Conservation (phyloP, 768 basidiomycete species). For the Phanerochaete carnosa region DNA sequence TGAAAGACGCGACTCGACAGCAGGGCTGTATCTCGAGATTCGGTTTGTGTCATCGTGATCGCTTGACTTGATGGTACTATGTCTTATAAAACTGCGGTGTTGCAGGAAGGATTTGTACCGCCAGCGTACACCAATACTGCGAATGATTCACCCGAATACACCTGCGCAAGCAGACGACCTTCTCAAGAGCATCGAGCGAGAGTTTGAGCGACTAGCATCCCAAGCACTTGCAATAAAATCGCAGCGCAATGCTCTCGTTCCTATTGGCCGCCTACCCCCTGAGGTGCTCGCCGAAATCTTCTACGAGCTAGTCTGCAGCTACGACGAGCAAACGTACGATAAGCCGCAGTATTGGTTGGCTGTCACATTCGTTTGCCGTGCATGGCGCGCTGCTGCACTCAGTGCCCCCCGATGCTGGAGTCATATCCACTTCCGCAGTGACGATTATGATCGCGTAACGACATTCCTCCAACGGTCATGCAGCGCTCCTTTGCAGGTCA, state of each 20-base stretch:
- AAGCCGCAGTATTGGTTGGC: not conserved
- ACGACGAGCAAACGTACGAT: not conserved
- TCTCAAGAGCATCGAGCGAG: not conserved
- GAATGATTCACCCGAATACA: too few relatives aligned
- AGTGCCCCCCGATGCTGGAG: not conserved
- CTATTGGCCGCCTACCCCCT: not conserved
- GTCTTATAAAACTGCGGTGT: too few relatives aligned
- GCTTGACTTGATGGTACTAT: too few relatives aligned
- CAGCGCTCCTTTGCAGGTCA: not conserved
- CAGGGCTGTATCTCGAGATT: too few relatives aligned
- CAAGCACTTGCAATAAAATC: not conserved
- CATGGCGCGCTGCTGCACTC: not conserved
- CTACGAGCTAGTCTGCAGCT: not conserved
- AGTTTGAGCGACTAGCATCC: not conserved
- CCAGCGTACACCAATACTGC: too few relatives aligned
- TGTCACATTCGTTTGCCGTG: not conserved
- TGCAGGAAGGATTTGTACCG: too few relatives aligned
- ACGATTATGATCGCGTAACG: not conserved
- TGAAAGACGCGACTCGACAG: too few relatives aligned
- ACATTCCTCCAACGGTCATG: not conserved
- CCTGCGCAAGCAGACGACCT: not conserved
- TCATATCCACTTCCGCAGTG: not conserved
- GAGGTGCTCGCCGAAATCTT: not conserved
- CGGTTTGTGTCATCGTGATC: too few relatives aligned
- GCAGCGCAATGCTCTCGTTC: not conserved